Percentiles rank a stretch among this genome's conserved stretches.
These are phyloP conservation scores for Conticribra guillardii DNA, from an alignment of 108 stramenopile genomes.

Conservation along the genomic window DNA sequence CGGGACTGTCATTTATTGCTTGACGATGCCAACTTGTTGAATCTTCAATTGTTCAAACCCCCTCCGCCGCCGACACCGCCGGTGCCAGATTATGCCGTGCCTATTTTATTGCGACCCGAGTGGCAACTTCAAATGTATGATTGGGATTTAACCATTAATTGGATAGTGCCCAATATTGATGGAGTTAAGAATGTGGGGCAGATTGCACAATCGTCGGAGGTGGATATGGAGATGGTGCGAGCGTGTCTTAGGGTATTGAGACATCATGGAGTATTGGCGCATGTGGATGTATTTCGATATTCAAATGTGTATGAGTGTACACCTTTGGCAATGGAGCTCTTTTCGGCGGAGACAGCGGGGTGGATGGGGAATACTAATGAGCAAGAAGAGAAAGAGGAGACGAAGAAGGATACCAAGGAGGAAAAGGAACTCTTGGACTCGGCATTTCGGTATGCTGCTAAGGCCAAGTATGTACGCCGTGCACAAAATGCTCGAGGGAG, in stretches of 20 bases:
- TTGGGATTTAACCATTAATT: slow-evolving; percentile 91
- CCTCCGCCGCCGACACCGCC: slow-evolving; percentile 69
- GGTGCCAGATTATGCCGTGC: slow-evolving; percentile 79
- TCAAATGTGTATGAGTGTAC: slow-evolving; percentile 89
- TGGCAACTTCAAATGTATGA: slow-evolving; percentile 80
- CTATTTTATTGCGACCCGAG: slow-evolving; percentile 74
- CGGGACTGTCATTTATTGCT: slow-evolving; percentile 76
- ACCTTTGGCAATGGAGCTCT: slow-evolving; percentile 51
- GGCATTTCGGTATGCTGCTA: slow-evolving; percentile 47
- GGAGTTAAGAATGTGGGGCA: slow-evolving; percentile 79
- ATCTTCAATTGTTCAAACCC: slow-evolving; percentile 76
- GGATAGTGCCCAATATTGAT: slow-evolving; percentile 91
- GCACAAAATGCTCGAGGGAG: slow-evolving; percentile 2
- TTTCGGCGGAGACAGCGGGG: slow-evolving; percentile 10
- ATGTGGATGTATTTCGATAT: slow-evolving; percentile 90
- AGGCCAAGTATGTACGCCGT: slow-evolving; percentile 14
- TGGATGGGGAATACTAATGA: background rate
- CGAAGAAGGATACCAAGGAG: slow-evolving; percentile 7
- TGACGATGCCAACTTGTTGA: slow-evolving; percentile 69
- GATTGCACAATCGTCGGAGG: slow-evolving; percentile 79
- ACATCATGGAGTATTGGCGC: slow-evolving; percentile 82
- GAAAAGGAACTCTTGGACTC: slow-evolving; percentile 44
- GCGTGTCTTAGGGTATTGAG: slow-evolving; percentile 80
- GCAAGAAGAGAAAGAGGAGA: background rate
- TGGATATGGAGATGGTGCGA: slow-evolving; percentile 89